Evolutionary conservation across 2,329 filamentous ascomycete genomes (phyloP), one percentile per base, ranked within the genome.

Genomic region (Penicillium thymicola): DNA sequence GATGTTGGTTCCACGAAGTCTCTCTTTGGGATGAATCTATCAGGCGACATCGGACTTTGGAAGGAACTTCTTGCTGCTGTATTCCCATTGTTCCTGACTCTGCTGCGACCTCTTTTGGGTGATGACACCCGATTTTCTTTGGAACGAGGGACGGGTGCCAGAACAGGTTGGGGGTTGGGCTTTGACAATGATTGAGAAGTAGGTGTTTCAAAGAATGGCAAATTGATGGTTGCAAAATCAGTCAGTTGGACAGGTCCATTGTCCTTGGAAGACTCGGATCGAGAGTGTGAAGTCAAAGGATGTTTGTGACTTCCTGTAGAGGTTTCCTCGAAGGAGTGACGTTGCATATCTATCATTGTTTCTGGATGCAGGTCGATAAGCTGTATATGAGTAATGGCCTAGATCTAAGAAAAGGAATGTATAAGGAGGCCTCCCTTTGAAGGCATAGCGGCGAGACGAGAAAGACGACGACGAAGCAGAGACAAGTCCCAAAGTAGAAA

Each of bases 1-100:
- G 77, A 72, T 16, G 77, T 71, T 36, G 72, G 64, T 23, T 74
- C 71, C 5, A 72, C 70, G 45, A 74, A 74, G 47, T 76, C 75
- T 46, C 80, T 75, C 51, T 66, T 66, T 32, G 82, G 77, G 43
- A 88, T 79, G 66, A 87, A 88, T 28, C 86, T 79, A 69, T 88
- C 85, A 23, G 80, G 80, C 11, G 76, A 78, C 13, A 58, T 55
- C 14, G 70, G 68, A 16, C 61, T 61, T 34, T 45, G 64, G 36
- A 62, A 62, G 2, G 48, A 42, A 23, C 52, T 57, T 34, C 57
- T 51, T 49, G 59, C 36, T 44, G 54, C 57, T 38, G 51, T 16
- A 50, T 54, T 58, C 18, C 54, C 40, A 51, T 54, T 54, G 36
- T 48, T 58, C 60, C 63, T 71, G 13, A 41, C 30, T 52, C 46